Evolutionary conservation across 148 eudicot genomes (phyloP).

Genomic region (Vaccinium vitisidaea): DNA sequence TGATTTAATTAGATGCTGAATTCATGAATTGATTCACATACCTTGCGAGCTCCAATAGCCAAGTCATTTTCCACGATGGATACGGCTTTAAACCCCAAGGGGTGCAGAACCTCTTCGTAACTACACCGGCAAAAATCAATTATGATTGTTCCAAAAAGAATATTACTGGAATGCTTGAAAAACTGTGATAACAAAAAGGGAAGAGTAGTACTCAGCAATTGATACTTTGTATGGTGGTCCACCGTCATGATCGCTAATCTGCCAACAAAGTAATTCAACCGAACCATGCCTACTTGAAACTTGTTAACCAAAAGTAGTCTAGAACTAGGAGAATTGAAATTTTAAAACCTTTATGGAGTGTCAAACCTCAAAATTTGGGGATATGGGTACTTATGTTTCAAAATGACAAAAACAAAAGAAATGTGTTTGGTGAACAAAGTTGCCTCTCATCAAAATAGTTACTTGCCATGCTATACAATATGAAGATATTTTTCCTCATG

Average conservation of each 20-base stretch:
- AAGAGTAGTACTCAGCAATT: conserved; percentile 51
- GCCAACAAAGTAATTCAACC: conserved; percentile 15
- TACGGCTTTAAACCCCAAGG: conserved; percentile 57
- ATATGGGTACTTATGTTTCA: not conserved
- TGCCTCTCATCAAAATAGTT: not conserved
- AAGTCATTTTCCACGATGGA: conserved; percentile 60
- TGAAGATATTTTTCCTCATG: not conserved
- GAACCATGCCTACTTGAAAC: not conserved
- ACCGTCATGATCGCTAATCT: conserved; percentile 75
- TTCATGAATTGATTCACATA: conserved; percentile 13
- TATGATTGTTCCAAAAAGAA: not conserved
- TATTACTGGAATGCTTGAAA: not conserved
- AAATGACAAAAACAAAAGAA: not conserved
- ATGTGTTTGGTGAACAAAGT: too few relatives aligned
- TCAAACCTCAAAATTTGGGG: not conserved
- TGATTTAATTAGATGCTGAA: not conserved
- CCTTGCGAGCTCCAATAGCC: conserved; percentile 64
- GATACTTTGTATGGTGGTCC: conserved; percentile 75
- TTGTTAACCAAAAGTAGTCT: not conserved
- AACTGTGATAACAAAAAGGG: not conserved
- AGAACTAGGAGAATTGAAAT: not conserved
- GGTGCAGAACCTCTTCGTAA: conserved; percentile 64
- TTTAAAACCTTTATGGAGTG: not conserved
- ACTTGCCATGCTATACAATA: not conserved
- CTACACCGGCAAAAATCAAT: conserved; percentile 27